phyloP scores from a whole-genome alignment of 2,329 filamentous ascomycete genomes.

The Teratosphaeria viscida region DNA sequence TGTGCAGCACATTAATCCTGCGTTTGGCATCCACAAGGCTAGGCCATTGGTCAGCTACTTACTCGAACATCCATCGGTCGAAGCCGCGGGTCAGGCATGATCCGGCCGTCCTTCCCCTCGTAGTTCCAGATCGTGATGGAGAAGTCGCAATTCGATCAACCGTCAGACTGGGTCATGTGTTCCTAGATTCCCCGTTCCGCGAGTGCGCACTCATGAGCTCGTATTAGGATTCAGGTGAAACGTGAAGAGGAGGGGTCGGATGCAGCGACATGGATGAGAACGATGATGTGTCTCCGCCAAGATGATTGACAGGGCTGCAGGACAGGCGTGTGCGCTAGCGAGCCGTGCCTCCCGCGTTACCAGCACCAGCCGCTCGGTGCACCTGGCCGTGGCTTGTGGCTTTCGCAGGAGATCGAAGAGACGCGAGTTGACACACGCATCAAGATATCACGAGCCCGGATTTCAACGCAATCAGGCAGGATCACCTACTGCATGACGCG shows the following conservation, averaged over 20 bases:
- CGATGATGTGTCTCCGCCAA: not conserved
- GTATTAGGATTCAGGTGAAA: not conserved
- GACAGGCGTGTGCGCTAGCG: not conserved
- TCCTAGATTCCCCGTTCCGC: not conserved
- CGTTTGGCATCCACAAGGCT: not conserved
- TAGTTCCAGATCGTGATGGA: not conserved
- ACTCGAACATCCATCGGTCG: not conserved
- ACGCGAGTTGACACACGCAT: not conserved
- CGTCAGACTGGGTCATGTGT: not conserved
- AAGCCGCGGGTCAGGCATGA: conserved; percentile 5
- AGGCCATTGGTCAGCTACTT: not conserved
- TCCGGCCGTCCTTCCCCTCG: not conserved
- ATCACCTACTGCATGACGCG: not conserved
- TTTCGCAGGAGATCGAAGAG: not conserved
- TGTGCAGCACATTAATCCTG: conserved; percentile 8
- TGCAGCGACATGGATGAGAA: not conserved
- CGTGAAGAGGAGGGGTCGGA: not conserved
- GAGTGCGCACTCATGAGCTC: not conserved
- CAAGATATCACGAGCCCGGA: not conserved
- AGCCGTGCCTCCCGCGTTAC: not conserved
- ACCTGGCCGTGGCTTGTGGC: not conserved
- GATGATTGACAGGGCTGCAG: not conserved
- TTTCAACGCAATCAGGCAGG: not conserved
- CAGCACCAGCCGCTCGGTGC: not conserved
- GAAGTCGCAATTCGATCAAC: not conserved